Conservation (phyloP, 1,139 yeast genomes). For the Sugiyamaella paludigena region DNA sequence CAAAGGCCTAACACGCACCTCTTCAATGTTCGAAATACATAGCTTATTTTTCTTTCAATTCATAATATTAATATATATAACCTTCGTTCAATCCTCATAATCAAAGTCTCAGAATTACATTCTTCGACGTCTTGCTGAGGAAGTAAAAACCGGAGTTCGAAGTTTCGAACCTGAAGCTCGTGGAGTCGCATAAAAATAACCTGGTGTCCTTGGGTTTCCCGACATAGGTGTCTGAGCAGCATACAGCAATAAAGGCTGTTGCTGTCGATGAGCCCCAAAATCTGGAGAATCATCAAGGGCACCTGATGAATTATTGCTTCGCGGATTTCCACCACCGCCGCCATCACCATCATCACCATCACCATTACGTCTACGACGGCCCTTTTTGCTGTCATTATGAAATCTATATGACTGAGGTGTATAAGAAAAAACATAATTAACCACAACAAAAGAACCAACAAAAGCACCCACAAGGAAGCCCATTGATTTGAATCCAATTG, state of each 20-base stretch:
- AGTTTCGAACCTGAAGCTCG: background rate
- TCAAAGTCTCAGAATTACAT: too few species aligned
- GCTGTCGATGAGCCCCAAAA: conserved; percentile 12
- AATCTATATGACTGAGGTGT: conserved; percentile 9
- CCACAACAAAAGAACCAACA: conserved; percentile 33
- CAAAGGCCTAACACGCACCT: too few species aligned
- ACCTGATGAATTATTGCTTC: background rate
- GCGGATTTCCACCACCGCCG: too few species aligned
- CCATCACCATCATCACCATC: too few species aligned
- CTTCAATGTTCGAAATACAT: too few species aligned
- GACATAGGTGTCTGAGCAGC: conserved; percentile 10
- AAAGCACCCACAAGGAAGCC: conserved; percentile 43
- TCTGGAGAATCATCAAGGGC: background rate
- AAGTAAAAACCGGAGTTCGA: conserved; percentile 4
- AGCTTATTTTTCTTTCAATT: too few species aligned
- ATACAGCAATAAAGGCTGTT: conserved; percentile 8
- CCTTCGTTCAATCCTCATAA: too few species aligned
- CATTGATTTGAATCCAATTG: conserved; percentile 74
- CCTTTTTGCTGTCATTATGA: background rate
- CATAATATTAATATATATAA: too few species aligned
- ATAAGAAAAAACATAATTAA: conserved; percentile 21
- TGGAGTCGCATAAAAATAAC: conserved; percentile 4
- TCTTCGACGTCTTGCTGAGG: conserved; percentile 7
- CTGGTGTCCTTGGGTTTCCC: conserved; percentile 6
- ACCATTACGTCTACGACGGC: background rate